Evolutionary conservation across 2,329 filamentous ascomycete species (phyloP).

Genomic region (Gyromitra esculenta): DNA sequence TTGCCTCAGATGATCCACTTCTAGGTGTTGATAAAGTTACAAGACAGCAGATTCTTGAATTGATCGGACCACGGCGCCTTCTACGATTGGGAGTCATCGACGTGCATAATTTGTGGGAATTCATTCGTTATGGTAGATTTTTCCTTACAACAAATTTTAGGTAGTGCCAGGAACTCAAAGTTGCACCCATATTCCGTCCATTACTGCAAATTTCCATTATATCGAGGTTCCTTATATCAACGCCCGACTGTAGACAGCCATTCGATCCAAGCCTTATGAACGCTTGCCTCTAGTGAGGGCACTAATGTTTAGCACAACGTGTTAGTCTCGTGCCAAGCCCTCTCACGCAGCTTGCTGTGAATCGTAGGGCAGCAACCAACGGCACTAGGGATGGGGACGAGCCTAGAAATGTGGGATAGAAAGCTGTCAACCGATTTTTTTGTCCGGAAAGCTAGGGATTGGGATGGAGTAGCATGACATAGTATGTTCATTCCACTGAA

Average conservation of each 20-base stretch:
- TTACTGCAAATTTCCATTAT: too few relatives aligned
- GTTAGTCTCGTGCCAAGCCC: slow-evolving; percentile 56
- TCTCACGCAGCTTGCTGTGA: too few relatives aligned
- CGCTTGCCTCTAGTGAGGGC: slow-evolving; percentile 67
- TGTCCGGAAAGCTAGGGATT: slow-evolving; percentile 71
- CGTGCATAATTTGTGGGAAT: too few relatives aligned
- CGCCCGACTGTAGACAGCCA: slow-evolving; percentile 61
- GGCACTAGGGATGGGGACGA: too few relatives aligned
- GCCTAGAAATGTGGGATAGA: slow-evolving; percentile 67
- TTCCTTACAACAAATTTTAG: too few relatives aligned
- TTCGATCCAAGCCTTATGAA: slow-evolving; percentile 66
- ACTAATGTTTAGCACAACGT: slow-evolving; percentile 70
- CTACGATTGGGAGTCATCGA: slow-evolving; percentile 63
- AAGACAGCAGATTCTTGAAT: slow-evolving; percentile 63
- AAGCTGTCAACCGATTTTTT: slow-evolving; percentile 69
- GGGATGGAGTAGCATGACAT: slow-evolving; percentile 72
- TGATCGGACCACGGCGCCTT: slow-evolving; percentile 65
- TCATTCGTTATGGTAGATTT: too few relatives aligned
- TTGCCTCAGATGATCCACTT: slow-evolving; percentile 54
- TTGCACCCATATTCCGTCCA: too few relatives aligned
- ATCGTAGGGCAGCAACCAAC: too few relatives aligned
- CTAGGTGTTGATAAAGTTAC: slow-evolving; percentile 62
- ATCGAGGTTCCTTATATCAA: too few relatives aligned
- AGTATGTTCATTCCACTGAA: slow-evolving; percentile 69
- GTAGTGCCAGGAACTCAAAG: too few relatives aligned